Base-by-base conservation (phyloP, 1,284 basidiomycete species). In the Ceratobasidium sp. region DNA sequence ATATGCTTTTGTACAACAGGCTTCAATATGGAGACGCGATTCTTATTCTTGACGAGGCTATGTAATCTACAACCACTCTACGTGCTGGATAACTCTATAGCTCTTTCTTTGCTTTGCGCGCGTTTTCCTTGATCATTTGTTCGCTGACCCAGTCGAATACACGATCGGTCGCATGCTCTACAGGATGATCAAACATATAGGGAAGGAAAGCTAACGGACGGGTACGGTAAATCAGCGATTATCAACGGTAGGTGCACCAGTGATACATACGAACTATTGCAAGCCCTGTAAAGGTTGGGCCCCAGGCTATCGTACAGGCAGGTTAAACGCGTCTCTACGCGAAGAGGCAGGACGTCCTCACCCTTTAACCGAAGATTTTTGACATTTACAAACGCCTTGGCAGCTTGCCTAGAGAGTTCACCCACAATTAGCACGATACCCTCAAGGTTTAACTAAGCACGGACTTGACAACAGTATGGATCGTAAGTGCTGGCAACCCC, bases 171-270 rank as follows among this genome's bases (percentile, higher is more conserved):
- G 81, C 89, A 24, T 86, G 83, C 80, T 92, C 91, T n/a, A 92
- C 91, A 0, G 93, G 93, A 78, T 93, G 89, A 82, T 95, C 93
- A 79, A 91, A 96, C 22, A 96, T 81, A 81, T 89, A 95, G 0
- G 94, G 94, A 24, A 96, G 84, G 48, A 89, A 84, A 0, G 94
- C 68, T 71, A 39, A 66, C n/a, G 19, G 29, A 7, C 4, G 51
- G 9, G 24, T 1, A 24, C 4, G 16, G 22, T 8, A 34, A 34
- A 46, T 46, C 19, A 46, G 43, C 19, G 14, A 46, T 46, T 14
- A 46, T 46, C 90, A 77, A 93, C 88, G 1, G 90, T 88, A n/a
- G 91, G 81, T 29, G 31, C 43, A 16, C 27, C 1, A 41, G 27
- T 54, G 65, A 84, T 81, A 43, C 82, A 81, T 59, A 82, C 80